Evolutionary conservation across 2,329 filamentous ascomycete species (phyloP).

Genomic region (Aspergillus texensis): DNA sequence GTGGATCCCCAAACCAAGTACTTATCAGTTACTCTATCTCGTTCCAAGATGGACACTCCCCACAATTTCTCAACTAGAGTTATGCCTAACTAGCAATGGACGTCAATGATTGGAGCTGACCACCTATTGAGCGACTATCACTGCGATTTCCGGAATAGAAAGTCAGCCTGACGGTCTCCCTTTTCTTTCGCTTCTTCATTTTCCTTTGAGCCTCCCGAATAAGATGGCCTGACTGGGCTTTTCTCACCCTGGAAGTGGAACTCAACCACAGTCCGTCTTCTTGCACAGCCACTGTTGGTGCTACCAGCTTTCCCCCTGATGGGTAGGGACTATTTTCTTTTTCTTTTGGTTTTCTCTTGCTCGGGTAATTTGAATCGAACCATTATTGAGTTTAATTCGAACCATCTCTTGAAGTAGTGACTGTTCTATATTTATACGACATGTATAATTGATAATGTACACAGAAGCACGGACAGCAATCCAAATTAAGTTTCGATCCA

Average conservation of each 20-base stretch:
- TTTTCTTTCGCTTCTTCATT: neutral
- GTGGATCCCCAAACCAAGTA: neutral
- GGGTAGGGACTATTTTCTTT: neutral
- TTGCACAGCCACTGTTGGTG: neutral
- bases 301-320: neutral
- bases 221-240: neutral
- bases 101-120: neutral
- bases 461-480: neutral
- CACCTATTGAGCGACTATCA: conserved; percentile 1
- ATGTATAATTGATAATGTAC: neutral
- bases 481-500: neutral
- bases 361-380: too few species aligned
- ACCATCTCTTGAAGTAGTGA: too few species aligned
- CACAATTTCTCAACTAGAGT: conserved; percentile 3
- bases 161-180: conserved; percentile 8
- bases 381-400: neutral
- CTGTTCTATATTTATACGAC: neutral
- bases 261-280: neutral
- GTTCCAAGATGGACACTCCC: neutral
- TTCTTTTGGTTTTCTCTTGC: neutral
- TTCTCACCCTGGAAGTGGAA: neutral
- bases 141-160: conserved; percentile 5
- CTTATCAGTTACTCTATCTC: neutral
- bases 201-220: neutral
- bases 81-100: neutral